phyloP scores from a whole-genome alignment of 352 stramenopile species.

The Thraustotheca clavata region DNA sequence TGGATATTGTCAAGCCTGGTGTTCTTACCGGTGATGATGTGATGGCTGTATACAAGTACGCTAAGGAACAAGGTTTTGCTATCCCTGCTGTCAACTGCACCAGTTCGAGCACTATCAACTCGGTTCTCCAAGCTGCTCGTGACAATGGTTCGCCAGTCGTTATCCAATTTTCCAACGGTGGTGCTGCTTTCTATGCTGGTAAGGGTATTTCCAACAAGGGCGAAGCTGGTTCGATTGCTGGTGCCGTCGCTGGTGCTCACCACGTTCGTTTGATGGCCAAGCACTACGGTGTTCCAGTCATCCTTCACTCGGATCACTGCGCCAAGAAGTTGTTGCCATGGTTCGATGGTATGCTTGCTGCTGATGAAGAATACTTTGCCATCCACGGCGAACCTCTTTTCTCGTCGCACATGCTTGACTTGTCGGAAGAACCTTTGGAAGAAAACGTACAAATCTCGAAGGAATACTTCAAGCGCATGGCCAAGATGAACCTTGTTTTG shows the following conservation, averaged over 20 bases:
- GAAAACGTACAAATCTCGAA: constrained; percentile 98
- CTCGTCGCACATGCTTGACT: constrained; percentile 98
- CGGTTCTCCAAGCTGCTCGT: constrained; percentile 93
- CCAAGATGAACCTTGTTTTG: constrained; percentile 93
- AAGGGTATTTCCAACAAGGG: constrained; percentile 95
- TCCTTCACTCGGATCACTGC: constrained; percentile 98
- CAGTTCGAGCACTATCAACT: constrained; percentile 93
- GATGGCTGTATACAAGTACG: constrained; percentile 89
- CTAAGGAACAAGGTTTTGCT: constrained; percentile 91
- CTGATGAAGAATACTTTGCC: constrained; percentile 94
- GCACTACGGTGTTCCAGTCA: constrained; percentile 95
- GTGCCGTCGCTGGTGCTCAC: constrained; percentile 88
- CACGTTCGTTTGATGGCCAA: constrained; percentile 95
- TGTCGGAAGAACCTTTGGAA: constrained; percentile 96
- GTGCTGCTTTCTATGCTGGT: constrained; percentile 94
- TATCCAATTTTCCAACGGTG: constrained; percentile 97
- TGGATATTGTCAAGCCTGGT: constrained; percentile 76
- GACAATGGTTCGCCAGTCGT: constrained; percentile 97
- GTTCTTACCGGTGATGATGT: constrained; percentile 85
- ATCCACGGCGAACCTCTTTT: constrained; percentile 93
- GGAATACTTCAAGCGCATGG: constrained; percentile 97
- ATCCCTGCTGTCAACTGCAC: constrained; percentile 98
- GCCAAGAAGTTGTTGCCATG: constrained; percentile 97
- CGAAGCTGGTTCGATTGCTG: constrained; percentile 68
- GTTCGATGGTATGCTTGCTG: constrained; percentile 95